A percentile compares a stretch with the other conserved stretches of the same genome.
phyloP scores from a whole-genome alignment of 768 basidiomycete species.

The Rhizopogon roseolus region DNA sequence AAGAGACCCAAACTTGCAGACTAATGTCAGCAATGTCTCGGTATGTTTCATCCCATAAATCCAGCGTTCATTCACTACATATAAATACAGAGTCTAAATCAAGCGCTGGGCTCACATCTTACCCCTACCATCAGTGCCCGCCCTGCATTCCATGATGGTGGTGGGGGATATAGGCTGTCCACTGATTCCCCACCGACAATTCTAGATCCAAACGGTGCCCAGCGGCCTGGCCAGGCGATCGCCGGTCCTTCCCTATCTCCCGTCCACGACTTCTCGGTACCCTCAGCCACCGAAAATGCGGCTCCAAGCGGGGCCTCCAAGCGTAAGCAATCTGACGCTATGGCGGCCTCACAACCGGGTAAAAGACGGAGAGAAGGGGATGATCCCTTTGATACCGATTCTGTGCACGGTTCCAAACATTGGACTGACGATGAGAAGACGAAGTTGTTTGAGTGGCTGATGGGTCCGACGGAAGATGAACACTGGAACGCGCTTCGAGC shows the following conservation, averaged over 20 bases:
- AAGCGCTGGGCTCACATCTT: conserved; percentile 54
- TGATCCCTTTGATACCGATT: conserved; percentile 27
- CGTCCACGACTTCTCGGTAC: conserved; percentile 28
- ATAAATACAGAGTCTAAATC: conserved; percentile 49
- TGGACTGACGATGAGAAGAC: conserved; percentile 86
- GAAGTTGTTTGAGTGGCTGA: conserved; percentile 73
- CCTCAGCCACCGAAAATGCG: conserved; percentile 22
- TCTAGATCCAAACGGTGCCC: conserved; percentile 20
- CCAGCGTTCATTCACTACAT: conserved; percentile 18
- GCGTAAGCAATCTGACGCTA: conserved; percentile 46
- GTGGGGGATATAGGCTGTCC: conserved; percentile 18
- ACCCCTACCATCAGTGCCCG: conserved; percentile 32
- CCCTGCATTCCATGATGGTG: conserved; percentile 24
- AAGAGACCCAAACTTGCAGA: conserved; percentile 45
- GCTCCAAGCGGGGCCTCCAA: conserved; percentile 15
- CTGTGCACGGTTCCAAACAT: conserved; percentile 67
- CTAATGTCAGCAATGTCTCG: conserved; percentile 48
- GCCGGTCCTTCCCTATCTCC: conserved; percentile 23
- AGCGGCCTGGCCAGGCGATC: conserved; percentile 22
- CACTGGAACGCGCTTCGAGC: conserved; percentile 76
- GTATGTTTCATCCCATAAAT: conserved; percentile 37
- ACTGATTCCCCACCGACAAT: conserved; percentile 27
- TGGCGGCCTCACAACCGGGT: conserved; percentile 14
- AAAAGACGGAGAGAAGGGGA: conserved; percentile 28
- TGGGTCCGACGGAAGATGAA: conserved; percentile 66